These are phyloP conservation scores for Plectosphaerella sp. DNA, from an alignment of 2,329 filamentous ascomycete species.

Conservation along the genomic window DNA sequence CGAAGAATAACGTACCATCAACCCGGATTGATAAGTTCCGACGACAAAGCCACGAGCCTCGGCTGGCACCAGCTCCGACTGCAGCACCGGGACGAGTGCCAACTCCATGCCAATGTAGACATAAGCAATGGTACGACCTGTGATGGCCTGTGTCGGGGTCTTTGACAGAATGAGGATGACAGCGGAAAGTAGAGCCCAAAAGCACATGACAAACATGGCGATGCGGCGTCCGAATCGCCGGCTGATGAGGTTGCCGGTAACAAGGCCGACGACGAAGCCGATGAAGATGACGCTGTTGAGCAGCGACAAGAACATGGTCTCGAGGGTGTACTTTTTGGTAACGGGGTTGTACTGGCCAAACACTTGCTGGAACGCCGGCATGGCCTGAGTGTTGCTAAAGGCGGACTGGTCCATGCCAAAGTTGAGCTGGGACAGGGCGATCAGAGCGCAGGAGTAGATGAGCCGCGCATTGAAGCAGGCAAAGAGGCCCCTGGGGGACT, in stretches of 20 bases:
- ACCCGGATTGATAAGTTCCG: conserved; percentile 26
- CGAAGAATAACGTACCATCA: conserved; percentile 14
- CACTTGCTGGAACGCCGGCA: conserved; percentile 25
- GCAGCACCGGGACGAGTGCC: conserved; percentile 27
- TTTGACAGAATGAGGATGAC: conserved; percentile 25
- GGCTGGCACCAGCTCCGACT: conserved; percentile 26
- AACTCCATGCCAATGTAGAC: conserved; percentile 35
- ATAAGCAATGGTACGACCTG: conserved; percentile 28
- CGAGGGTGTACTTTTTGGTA: conserved; percentile 16
- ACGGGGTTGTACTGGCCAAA: conserved; percentile 24
- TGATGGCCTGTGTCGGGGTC: conserved; percentile 23
- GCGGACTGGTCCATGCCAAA: conserved; percentile 33
- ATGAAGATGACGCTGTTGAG: conserved; percentile 27
- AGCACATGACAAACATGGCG: conserved; percentile 30
- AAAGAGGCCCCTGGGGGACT: background rate
- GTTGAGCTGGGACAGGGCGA: conserved; percentile 30
- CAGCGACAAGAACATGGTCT: conserved; percentile 26
- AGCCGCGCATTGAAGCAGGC: conserved; percentile 12
- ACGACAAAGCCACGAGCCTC: conserved; percentile 25
- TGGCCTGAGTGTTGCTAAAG: conserved; percentile 29
- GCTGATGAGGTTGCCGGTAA: conserved; percentile 22
- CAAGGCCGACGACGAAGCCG: conserved; percentile 22
- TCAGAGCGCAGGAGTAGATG: conserved; percentile 13
- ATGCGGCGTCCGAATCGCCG: conserved; percentile 24
- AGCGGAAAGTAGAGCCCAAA: conserved; percentile 25